Evolutionary conservation across 148 eudicot species (phyloP), one percentile per base, ranked within the genome.

Genomic region (Rhododendron kiyosumense): DNA sequence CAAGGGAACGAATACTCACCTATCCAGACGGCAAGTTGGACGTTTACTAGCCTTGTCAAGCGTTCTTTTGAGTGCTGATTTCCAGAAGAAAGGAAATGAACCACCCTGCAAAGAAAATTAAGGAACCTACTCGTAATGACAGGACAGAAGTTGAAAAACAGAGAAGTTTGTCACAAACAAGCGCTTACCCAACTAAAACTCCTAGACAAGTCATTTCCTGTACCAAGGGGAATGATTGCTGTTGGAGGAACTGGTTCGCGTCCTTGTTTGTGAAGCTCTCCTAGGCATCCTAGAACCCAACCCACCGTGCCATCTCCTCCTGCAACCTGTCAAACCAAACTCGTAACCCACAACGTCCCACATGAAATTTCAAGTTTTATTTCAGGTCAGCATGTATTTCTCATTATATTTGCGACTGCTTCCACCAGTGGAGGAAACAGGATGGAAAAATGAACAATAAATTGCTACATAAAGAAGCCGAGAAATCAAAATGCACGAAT

Each of bases 291-390:
- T n/a, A 97, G 93, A 78, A 95, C 94, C 99, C 98, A 97, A 36
- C 99, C 99, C 81, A 95, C 98, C 12, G 98, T 93, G 69, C 99
- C 99, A 90, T 97, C 99, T 90, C 99, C 98, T 20, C 99, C 98
- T 38, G 99, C 99, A 71, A 94, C 98, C 99, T 97, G 90, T 85
- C 89, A 89, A 87, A 77, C 30, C 57, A 78, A 28, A 59, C 84
- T 17, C 36, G 76, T 61, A 81, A 36, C 30, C 71, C n/a, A 12
- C 41, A 41, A 34, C 48, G 78, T 51, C 24, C 76, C 49, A 63
- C n/a, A 26, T 43, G 73, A 49, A 49, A 67, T 6, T 46, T 81
- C 41, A 87, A 38, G 76, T 32, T 36, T 8, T 67, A 67, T 28
- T 52, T 51, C 18, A 4, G 38, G 6, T 45, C 32, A 59, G 26